Evolutionary conservation across 768 basidiomycete species (phyloP).

Genomic region (Lentinula edodes): DNA sequence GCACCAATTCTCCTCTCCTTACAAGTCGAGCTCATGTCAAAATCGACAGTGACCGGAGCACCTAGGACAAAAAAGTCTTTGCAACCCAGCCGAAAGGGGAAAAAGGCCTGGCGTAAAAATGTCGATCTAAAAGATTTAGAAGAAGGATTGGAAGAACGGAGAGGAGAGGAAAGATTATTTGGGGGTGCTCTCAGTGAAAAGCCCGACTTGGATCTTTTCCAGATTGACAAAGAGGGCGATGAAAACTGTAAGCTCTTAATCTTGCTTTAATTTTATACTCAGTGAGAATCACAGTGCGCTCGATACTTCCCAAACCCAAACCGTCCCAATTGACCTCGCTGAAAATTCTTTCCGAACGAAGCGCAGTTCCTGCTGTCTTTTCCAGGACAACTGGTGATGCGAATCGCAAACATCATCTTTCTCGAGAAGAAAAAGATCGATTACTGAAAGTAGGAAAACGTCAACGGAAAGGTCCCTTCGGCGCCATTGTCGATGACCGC

Average conservation of each 20-base stretch:
- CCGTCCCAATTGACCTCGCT: constrained; percentile 53
- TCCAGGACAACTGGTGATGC: constrained; percentile 42
- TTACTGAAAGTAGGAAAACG: constrained; percentile 74
- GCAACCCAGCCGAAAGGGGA: constrained; percentile 84
- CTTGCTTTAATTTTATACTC: not conserved
- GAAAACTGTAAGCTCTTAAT: constrained; percentile 46
- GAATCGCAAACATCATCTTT: constrained; percentile 36
- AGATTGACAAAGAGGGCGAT: constrained; percentile 77
- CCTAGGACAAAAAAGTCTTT: constrained; percentile 47
- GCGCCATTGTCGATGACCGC: constrained; percentile 61
- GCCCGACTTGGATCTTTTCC: constrained; percentile 70
- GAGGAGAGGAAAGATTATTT: constrained; percentile 75
- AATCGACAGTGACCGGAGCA: constrained; percentile 30
- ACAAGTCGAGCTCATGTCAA: not conserved
- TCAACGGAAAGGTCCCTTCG: constrained; percentile 67
- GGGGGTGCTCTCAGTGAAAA: constrained; percentile 60
- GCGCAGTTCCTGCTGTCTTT: constrained; percentile 79
- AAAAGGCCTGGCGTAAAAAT: constrained; percentile 91
- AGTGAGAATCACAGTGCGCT: constrained; percentile 43
- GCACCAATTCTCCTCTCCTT: not conserved
- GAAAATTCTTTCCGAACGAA: constrained; percentile 80
- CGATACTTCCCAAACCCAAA: constrained; percentile 43
- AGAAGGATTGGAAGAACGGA: constrained; percentile 62
- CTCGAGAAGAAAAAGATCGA: constrained; percentile 66
- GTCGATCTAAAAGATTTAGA: constrained; percentile 82